Evolutionary conservation across 768 basidiomycete species (phyloP).

Genomic region (Fomitopsis pulvina): DNA sequence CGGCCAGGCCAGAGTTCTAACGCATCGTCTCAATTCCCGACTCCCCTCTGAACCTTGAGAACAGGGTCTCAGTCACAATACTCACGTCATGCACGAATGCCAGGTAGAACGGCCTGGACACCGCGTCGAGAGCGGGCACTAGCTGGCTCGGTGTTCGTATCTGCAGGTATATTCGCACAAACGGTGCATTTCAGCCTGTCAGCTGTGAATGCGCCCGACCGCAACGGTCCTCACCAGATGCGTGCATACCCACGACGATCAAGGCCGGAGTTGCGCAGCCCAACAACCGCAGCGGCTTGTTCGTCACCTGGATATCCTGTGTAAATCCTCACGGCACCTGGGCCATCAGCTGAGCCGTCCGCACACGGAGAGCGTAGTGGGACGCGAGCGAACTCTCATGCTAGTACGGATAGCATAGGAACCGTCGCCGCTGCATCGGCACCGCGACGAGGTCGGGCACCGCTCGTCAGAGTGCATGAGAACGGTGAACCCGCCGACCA

Average conservation of each 20-base stretch:
- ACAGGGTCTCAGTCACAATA: not conserved
- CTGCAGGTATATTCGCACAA: not conserved
- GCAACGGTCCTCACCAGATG: too few species aligned
- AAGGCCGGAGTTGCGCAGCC: too few species aligned
- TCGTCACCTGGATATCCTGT: not conserved
- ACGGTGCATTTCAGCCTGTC: not conserved
- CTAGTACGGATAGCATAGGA: not conserved
- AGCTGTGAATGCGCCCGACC: too few species aligned
- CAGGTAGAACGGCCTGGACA: not conserved
- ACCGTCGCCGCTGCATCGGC: not conserved
- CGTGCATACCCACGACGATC: slow-evolving; percentile 1
- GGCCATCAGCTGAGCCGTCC: not conserved
- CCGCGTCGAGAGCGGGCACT: not conserved
- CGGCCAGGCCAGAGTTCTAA: not conserved
- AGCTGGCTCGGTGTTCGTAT: not conserved
- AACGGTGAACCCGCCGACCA: not conserved
- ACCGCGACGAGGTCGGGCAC: not conserved
- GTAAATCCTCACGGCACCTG: too few species aligned
- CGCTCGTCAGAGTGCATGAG: not conserved
- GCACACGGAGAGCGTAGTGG: not conserved
- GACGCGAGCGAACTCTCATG: too few species aligned
- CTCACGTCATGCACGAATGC: not conserved
- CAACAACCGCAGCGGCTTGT: too few species aligned
- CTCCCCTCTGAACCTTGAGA: too few species aligned
- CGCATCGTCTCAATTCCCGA: too few species aligned